phyloP scores from a whole-genome alignment of 495 filamentous ascomycete genomes.

The Bathelium albidoporum region DNA sequence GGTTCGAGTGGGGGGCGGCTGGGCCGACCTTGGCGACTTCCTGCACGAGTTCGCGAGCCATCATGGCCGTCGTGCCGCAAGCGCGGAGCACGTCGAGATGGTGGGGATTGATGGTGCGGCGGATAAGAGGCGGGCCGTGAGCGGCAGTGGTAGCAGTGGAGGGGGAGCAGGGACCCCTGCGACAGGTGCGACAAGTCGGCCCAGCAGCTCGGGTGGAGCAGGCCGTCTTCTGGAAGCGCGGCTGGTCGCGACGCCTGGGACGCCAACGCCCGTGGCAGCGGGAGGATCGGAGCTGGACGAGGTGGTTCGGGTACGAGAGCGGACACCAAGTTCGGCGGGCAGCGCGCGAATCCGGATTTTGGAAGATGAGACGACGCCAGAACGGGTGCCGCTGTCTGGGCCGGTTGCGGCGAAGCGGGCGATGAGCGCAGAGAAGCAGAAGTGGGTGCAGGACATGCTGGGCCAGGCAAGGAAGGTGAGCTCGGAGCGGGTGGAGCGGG shows the following conservation, averaged over 20 bases:
- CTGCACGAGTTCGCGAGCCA: conserved; percentile 87
- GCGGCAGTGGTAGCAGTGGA: neutral
- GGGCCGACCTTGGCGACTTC: conserved; percentile 91
- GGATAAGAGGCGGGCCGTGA: conserved; percentile 7
- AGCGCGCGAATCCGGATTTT: neutral
- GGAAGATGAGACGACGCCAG: neutral
- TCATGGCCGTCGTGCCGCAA: conserved; percentile 55
- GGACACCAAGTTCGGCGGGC: neutral
- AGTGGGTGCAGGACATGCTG: conserved; percentile 67
- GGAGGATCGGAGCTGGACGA: conserved; percentile 22
- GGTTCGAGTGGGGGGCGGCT: conserved; percentile 93
- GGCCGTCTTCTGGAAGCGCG: no score
- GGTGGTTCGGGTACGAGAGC: conserved; percentile 32
- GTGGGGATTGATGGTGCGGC: conserved; percentile 36
- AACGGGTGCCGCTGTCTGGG: neutral
- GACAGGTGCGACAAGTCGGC: neutral
- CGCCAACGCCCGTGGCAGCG: conserved; percentile 1
- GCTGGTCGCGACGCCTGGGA: neutral
- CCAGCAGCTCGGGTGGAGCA: neutral
- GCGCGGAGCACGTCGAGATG: conserved; percentile 46
- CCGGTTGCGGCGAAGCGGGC: conserved; percentile 40
- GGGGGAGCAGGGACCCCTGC: neutral
- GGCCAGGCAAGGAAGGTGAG: conserved; percentile 34
- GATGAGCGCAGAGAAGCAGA: conserved; percentile 52
- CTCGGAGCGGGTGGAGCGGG: conserved; percentile 6